Evolutionary conservation across 1,284 basidiomycete genomes (phyloP), one percentile per base, ranked within the genome.

Genomic region (Phylloboletellus chloephorus): DNA sequence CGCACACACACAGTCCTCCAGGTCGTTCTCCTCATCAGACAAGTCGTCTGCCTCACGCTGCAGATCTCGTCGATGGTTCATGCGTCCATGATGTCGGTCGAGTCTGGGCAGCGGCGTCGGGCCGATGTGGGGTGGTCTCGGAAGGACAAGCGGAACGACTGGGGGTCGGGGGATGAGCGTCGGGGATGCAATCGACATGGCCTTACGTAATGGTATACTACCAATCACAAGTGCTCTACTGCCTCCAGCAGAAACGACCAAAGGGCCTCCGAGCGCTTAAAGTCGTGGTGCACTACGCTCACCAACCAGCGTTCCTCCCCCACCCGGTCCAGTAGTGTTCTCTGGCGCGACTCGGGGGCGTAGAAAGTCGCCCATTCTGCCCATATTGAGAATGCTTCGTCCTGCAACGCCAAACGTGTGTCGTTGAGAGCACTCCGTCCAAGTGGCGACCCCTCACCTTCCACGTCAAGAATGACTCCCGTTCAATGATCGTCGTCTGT

Each of bases 301-400:
- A 98, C 82, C 39, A 99, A 70, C 94, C 95, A 99, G 43, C 88
- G 75, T 40, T 78, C 71, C 39, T 84, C 72, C 38, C 79, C 70
- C 21, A 98, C 75, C 6, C 64, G 52, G 41, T 94, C 83, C 17
- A 99, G 69, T 16, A 94, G 58, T 39, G 68, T 67, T 38, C 91
- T 75, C 43, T 92, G 84, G 6, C 74, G 66, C 0, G 92, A 92
- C 7, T 65, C 69, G 2, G 86, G 82, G 1, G 85, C 78, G 60
- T 93, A 97, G 47, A 90, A 82, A 17, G 83, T 76, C 13, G 90
- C 84, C 95, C 96, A 99, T 52, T 95, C 88, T 2, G 77, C 74
- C 95, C 95, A 99, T 49, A 96, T 95, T 7, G 82, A 86, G 60
- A 97, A 98, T 1, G 93, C 95, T 64, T 98, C 96, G 29, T 96